A percentile compares a stretch with the other conserved stretches of the same genome.
Evolutionary conservation across 2,329 filamentous ascomycete species (phyloP).

Genomic region (Sporothrix pseudoabietina): DNA sequence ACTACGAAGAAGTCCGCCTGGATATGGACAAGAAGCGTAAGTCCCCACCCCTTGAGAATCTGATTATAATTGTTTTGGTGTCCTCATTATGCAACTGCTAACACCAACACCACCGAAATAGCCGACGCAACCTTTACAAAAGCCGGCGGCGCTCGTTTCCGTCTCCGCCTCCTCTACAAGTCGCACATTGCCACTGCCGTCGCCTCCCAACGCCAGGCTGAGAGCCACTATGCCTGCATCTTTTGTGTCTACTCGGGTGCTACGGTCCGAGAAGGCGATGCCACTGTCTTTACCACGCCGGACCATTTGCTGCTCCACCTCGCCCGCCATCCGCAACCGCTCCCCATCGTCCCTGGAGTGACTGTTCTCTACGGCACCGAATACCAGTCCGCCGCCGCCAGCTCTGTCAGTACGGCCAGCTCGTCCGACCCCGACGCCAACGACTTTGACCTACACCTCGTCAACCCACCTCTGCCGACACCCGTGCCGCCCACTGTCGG

Average conservation of each 20-base stretch:
- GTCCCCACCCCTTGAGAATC: slow-evolving; percentile 9
- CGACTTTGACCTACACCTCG: slow-evolving; percentile 47
- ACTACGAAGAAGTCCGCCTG: slow-evolving; percentile 40
- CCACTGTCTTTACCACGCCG: slow-evolving; percentile 46
- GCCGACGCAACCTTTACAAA: slow-evolving; percentile 43
- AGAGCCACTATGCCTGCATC: slow-evolving; percentile 45
- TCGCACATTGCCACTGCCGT: slow-evolving; percentile 44
- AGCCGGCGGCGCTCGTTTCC: slow-evolving; percentile 43
- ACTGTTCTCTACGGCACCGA: slow-evolving; percentile 45
- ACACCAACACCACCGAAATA: slow-evolving; percentile 29
- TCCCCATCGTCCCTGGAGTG: slow-evolving; percentile 44
- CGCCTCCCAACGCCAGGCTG: slow-evolving; percentile 37
- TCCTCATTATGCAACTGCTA: not conserved
- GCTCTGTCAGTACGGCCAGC: slow-evolving; percentile 29
- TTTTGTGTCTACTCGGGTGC: slow-evolving; percentile 44
- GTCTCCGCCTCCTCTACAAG: slow-evolving; percentile 48
- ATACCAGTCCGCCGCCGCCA: slow-evolving; percentile 26
- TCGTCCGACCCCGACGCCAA: slow-evolving; percentile 30
- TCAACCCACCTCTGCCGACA: slow-evolving; percentile 40
- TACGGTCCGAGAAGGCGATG: slow-evolving; percentile 46
- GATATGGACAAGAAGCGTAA: slow-evolving; percentile 41
- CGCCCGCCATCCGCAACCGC: slow-evolving; percentile 46
- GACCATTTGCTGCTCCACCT: slow-evolving; percentile 47
- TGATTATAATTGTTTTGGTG: not conserved
- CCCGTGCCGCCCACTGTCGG: slow-evolving; percentile 40